These are phyloP conservation scores for Cornus controversa DNA, from an alignment of 148 eudicot species.

Conservation along the genomic window DNA sequence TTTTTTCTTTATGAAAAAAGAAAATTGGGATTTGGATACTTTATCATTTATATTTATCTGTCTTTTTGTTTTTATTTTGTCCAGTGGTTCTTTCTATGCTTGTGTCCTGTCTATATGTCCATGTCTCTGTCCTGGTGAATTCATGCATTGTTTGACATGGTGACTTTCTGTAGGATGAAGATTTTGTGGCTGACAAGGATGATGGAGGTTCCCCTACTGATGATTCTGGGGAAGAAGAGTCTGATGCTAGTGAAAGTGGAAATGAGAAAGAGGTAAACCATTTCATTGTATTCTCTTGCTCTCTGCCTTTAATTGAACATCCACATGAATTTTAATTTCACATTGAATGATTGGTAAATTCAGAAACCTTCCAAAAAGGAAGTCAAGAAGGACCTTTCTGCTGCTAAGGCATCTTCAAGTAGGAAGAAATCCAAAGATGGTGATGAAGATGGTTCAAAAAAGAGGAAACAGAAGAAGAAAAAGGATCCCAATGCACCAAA, in stretches of 20 bases:
- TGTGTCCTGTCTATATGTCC: not conserved
- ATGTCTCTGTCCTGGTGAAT: not conserved
- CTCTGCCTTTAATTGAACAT: not conserved
- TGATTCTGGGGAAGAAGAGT: conserved; percentile 77
- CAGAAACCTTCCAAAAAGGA: conserved; percentile 78
- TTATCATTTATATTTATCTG: not conserved
- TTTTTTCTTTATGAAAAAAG: too few species aligned
- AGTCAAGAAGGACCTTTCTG: conserved; percentile 54
- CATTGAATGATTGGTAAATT: conserved; percentile 17
- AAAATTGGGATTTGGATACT: too few species aligned
- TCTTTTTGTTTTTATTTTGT: not conserved
- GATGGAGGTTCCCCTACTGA: conserved; percentile 94
- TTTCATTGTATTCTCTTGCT: not conserved
- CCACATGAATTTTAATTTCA: not conserved
- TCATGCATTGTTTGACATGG: conserved; percentile 7
- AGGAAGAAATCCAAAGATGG: conserved; percentile 66
- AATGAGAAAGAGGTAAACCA: conserved; percentile 60
- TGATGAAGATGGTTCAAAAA: conserved; percentile 70
- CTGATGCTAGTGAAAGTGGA: conserved; percentile 72
- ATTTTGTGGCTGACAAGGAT: conserved; percentile 74
- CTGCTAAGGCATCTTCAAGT: conserved; percentile 56
- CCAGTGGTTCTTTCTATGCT: not conserved
- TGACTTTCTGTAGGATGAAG: conserved; percentile 65
- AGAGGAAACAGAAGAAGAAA: conserved; percentile 82
- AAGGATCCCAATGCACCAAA: conserved; percentile 99